Base-by-base conservation (phyloP, 129 eudicot species). In the Glebionis coronaria region DNA sequence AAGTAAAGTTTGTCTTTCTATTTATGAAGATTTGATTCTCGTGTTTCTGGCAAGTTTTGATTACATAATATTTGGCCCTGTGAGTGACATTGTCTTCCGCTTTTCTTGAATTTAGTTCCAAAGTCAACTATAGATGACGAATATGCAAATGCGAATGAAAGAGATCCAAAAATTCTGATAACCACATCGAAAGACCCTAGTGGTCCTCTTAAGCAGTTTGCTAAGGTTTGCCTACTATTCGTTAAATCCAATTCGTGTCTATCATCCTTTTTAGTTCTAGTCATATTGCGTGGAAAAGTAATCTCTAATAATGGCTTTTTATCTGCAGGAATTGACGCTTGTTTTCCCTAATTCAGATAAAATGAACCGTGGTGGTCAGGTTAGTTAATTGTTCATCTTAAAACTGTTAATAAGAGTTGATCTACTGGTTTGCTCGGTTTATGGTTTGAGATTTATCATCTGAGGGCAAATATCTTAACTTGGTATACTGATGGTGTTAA, bases 341-440 rank as follows among this genome's bases (percentile, higher is more conserved):
- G 93, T 89, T 53, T 93, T 93, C 42, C 99, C 99, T 67, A 89
- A 93, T 78, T 84, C 99, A 19, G 83, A 82, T 73, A 61, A 87
- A 18, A 89, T 93, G 88, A 93, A 93, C 50, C 89, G 97, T 67
- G 99, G 99, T 84, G 85, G 88, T 76, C 97, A 93, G 99, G 99
- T 93, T 82, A 65, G 96, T 80, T 72, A 14, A 11, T 29, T 42
- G 4, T 15, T 63, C 14, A 7, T 10, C 3, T 0, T 40, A 63
- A 5, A 49, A 19, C 49, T 11, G 15, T 27, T 73, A n/a, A 53
- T 40, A 7, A 0, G 42, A 14, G 14, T 63, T 40, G 15, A 19
- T 31, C 49, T 68, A 12, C n/a, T 7, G 9, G 9, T 7, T 35
- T 35, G 8, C 42, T 7, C 2, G 10, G 42, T 35, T 35, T 35